Evolutionary conservation across 768 basidiomycete genomes (phyloP).

Genomic region (Termitomyces sp.): DNA sequence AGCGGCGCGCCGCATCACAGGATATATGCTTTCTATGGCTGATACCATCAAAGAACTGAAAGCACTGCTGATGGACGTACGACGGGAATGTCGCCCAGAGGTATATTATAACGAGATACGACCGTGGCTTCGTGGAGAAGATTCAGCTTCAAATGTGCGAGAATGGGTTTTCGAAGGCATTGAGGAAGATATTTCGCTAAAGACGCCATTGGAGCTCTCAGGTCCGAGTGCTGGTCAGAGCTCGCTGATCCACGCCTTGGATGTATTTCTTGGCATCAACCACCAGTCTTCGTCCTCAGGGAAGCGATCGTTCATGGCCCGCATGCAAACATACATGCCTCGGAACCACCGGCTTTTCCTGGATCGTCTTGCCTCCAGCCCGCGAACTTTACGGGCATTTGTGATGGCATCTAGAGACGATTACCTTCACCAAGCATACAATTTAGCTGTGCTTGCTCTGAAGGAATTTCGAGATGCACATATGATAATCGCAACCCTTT

Average conservation of each 20-base stretch:
- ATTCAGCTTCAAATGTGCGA: constrained; percentile 38
- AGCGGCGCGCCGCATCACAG: constrained; percentile 55
- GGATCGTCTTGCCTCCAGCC: constrained; percentile 53
- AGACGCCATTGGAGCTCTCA: constrained; percentile 50
- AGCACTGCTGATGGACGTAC: constrained; percentile 55
- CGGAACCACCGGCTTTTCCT: constrained; percentile 76
- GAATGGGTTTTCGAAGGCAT: constrained; percentile 61
- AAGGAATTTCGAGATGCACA: constrained; percentile 75
- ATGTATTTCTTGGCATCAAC: constrained; percentile 68
- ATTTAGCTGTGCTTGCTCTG: constrained; percentile 56
- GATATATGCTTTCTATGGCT: constrained; percentile 61
- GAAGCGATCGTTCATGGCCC: constrained; percentile 47
- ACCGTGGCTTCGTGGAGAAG: constrained; percentile 79
- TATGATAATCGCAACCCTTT: constrained; percentile 68
- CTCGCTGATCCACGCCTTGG: constrained; percentile 67
- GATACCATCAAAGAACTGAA: constrained; percentile 61
- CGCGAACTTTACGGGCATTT: constrained; percentile 56
- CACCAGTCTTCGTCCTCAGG: constrained; percentile 27
- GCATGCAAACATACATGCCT: constrained; percentile 84
- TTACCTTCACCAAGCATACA: constrained; percentile 50
- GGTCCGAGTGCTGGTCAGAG: constrained; percentile 86
- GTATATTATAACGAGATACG: constrained; percentile 68
- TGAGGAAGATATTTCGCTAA: constrained; percentile 37
- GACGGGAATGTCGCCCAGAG: constrained; percentile 66
- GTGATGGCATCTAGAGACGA: constrained; percentile 29